Percentiles rank a stretch among this genome's conserved stretches.
These are phyloP conservation scores for Ophiocordyceps sinensis DNA, from an alignment of 2,329 filamentous ascomycete species.

Conservation along the genomic window DNA sequence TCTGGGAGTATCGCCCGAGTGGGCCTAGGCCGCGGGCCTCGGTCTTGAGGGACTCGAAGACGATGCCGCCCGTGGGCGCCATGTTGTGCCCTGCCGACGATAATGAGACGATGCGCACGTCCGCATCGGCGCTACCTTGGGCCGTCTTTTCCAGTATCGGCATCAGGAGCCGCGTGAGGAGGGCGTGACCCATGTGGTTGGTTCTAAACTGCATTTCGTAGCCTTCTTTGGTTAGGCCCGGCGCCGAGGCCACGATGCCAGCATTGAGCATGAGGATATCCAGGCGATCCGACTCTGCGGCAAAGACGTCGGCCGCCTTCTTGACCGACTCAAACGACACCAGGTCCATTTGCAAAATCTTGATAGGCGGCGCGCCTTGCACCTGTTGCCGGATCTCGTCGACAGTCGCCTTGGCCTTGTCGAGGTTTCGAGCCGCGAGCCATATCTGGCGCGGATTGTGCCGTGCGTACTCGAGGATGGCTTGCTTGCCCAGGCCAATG, in stretches of 20 bases:
- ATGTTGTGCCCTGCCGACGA: slow-evolving; percentile 11
- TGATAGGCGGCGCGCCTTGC: slow-evolving; percentile 7
- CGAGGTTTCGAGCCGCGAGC: slow-evolving; percentile 19
- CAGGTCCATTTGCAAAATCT: slow-evolving; percentile 28
- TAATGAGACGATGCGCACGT: slow-evolving; percentile 16
- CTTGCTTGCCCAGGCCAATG: slow-evolving; percentile 55
- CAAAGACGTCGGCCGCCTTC: slow-evolving; percentile 22
- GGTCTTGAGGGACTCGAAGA: slow-evolving; percentile 15
- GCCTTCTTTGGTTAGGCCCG: slow-evolving; percentile 24
- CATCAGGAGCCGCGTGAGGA: slow-evolving; percentile 24
- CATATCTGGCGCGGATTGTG: slow-evolving; percentile 9
- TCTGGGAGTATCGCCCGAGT: slow-evolving; percentile 13
- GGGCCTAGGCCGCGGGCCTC: slow-evolving; percentile 6
- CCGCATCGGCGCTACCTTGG: slow-evolving; percentile 3
- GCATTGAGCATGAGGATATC: slow-evolving; percentile 33
- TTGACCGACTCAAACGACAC: slow-evolving; percentile 27
- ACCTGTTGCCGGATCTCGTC: slow-evolving; percentile 17
- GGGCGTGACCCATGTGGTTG: slow-evolving; percentile 34
- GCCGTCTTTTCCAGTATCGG: slow-evolving; percentile 15
- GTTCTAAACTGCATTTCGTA: slow-evolving; percentile 34
- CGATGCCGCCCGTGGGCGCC: slow-evolving; percentile 11
- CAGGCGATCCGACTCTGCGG: slow-evolving; percentile 16
- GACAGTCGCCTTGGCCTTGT: slow-evolving; percentile 19
- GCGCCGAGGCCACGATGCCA: slow-evolving; percentile 24
- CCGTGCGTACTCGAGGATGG: slow-evolving; percentile 7